Conservation (phyloP, 2,329 filamentous ascomycete genomes). For the Talaromyces islandicus region DNA sequence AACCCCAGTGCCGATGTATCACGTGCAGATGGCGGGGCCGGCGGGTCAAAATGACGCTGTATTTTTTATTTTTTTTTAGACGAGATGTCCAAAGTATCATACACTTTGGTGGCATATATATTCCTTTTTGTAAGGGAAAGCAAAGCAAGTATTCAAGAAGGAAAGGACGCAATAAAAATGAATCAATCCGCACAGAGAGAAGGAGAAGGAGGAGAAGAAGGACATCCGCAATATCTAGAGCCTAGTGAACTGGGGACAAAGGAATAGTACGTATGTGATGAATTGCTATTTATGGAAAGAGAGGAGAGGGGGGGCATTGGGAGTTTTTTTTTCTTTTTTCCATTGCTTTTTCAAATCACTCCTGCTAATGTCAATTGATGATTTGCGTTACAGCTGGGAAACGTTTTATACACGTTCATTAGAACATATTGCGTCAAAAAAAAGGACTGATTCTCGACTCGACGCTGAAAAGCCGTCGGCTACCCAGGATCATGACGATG, state of each 20-base stretch:
- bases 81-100: too few relatives aligned
- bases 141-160: too few relatives aligned
- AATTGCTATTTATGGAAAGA: background rate
- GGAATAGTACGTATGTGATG: constrained; percentile 64
- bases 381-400: constrained; percentile 56
- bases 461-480: constrained; percentile 6
- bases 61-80: background rate
- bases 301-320: background rate
- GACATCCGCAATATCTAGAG: constrained; percentile 58
- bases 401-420: constrained; percentile 41
- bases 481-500: background rate
- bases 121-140: background rate
- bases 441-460: constrained; percentile 4
- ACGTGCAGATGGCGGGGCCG: background rate
- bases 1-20: background rate
- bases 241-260: constrained; percentile 81
- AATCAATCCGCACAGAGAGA: background rate
- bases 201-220: background rate
- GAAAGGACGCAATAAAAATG: background rate
- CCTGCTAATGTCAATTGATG: background rate
- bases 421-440: constrained; percentile 29
- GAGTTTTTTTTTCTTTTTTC: background rate
- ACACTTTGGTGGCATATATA: background rate
- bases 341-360: too few relatives aligned
- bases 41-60: background rate